Percentiles rank a stretch among this genome's conserved stretches.
Evolutionary conservation across 2,329 filamentous ascomycete genomes (phyloP).

Genomic region (Calonectria fujianensis): DNA sequence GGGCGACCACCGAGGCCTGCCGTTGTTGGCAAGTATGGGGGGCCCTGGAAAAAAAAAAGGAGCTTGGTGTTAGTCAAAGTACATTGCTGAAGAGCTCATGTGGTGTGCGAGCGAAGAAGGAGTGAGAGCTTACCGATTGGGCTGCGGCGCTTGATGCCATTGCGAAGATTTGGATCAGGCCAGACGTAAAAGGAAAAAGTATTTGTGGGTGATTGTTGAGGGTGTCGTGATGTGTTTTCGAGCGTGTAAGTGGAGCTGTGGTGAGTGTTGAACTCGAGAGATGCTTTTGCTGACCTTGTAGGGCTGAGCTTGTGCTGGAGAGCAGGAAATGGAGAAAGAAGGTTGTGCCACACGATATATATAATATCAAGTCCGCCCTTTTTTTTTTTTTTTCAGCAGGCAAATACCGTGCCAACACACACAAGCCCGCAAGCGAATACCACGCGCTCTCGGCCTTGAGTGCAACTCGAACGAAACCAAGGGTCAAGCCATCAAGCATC

Average conservation of each 20-base stretch:
- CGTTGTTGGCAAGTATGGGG: conserved; percentile 62
- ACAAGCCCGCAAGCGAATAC: no score
- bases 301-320: conserved; percentile 26
- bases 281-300: not conserved
- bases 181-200: no score
- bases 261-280: not conserved
- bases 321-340: not conserved
- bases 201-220: not conserved
- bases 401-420: not conserved
- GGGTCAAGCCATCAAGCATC: conserved; percentile 29
- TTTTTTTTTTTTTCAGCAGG: no score
- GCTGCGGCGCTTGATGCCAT: conserved; percentile 45
- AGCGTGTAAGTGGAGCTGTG: conserved; percentile 18
- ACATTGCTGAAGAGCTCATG: not conserved
- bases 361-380: conserved; percentile 1
- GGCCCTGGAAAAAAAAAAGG: conserved; percentile 51
- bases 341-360: not conserved
- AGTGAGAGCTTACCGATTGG: conserved; percentile 39
- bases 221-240: not conserved
- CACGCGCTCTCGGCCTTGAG: conserved; percentile 7
- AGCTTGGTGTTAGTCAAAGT: conserved; percentile 14
- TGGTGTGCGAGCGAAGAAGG: not conserved
- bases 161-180: not conserved
- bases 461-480: not conserved
- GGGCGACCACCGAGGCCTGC: conserved; percentile 77